Base-by-base conservation (phyloP, 2,329 filamentous ascomycete genomes). In the Podosphaera xanthii region DNA sequence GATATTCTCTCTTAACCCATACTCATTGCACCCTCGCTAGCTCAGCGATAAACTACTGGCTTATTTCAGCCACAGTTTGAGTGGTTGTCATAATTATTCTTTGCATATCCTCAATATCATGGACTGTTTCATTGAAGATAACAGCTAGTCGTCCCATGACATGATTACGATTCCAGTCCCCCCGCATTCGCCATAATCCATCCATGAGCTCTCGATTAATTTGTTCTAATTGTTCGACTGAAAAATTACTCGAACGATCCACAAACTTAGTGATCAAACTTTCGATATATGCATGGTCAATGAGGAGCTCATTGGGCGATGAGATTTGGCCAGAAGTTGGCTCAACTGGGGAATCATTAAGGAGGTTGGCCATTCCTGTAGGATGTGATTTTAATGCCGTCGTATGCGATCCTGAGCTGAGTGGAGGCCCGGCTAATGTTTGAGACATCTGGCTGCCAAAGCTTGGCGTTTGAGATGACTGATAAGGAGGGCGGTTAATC, bases 181-280 rank as follows among this genome's bases (percentile, higher is more conserved):
- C 77, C 57, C 89, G 79, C 61, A 78, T 79, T 61, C 77, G 77
- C 92, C 92, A 98, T 49, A 97, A 79, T 63, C 83, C 81, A 61
- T 91, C 86, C 91, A 97, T 97, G 63, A 97, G 74, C 64, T 84
- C 82, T 6, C 89, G 84, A 69, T 90, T 90, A 69, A 96, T 83
- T 71, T 97, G 91, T 74, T 97, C 91, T 30, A 98, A 74, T 70
- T 98, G 91, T 72, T 98, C 92, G 58, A 98, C 86, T 0, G 84
- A 66, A 38, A 64, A 68, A 1, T 68, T 68, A 36, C 65, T 67
- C 30, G 65, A 65, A 33, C 65, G 63, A 33, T 64, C 62, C 1
- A 65, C 64, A 1, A 70, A 60, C 22, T 60, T 59, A 10, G 49
- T 59, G 1, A 67, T 57, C 9, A 69, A 34, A 34, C 64, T 60